A percentile compares a stretch with the other conserved stretches of the same genome.
These are phyloP conservation scores for Penicillium aurantiogriseum DNA, from an alignment of 2,329 filamentous ascomycete species.

Conservation along the genomic window DNA sequence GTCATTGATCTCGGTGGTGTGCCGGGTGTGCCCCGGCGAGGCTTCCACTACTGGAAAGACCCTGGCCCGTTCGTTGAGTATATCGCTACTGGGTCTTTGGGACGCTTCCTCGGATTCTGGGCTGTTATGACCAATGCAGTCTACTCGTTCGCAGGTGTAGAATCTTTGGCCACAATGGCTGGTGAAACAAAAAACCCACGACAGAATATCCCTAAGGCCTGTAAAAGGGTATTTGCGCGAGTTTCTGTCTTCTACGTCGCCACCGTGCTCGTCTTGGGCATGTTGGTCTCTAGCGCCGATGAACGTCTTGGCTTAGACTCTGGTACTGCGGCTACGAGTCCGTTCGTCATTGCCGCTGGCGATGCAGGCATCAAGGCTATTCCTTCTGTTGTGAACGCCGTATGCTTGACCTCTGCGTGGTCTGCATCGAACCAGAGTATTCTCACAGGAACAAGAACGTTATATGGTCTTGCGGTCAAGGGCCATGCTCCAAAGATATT, in stretches of 20 bases:
- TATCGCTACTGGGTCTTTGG: slow-evolving; percentile 57
- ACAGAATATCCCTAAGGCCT: slow-evolving; percentile 54
- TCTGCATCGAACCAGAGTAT: slow-evolving; percentile 69
- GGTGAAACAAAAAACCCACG: slow-evolving; percentile 56
- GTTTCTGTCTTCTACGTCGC: slow-evolving; percentile 59
- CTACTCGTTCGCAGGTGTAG: slow-evolving; percentile 41
- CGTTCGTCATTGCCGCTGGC: slow-evolving; percentile 70
- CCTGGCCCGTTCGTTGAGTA: slow-evolving; percentile 68
- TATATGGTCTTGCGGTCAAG: slow-evolving; percentile 50
- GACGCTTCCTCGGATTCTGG: slow-evolving; percentile 63
- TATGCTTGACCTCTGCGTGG: slow-evolving; percentile 70
- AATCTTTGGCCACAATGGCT: slow-evolving; percentile 56
- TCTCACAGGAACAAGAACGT: slow-evolving; percentile 52
- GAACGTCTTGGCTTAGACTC: slow-evolving; percentile 19
- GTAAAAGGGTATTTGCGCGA: slow-evolving; percentile 55
- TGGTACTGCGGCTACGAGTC: slow-evolving; percentile 41
- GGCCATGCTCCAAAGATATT: slow-evolving; percentile 54
- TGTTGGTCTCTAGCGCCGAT: slow-evolving; percentile 59
- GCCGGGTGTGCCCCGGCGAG: slow-evolving; percentile 57
- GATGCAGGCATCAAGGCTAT: slow-evolving; percentile 66
- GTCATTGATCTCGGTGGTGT: slow-evolving; percentile 64
- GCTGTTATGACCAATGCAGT: slow-evolving; percentile 45
- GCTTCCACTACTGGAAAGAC: slow-evolving; percentile 68
- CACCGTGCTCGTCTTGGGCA: slow-evolving; percentile 57
- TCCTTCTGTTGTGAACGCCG: slow-evolving; percentile 71